phyloP scores from a whole-genome alignment of 495 filamentous ascomycete species.

The Annulohypoxylon bovei region DNA sequence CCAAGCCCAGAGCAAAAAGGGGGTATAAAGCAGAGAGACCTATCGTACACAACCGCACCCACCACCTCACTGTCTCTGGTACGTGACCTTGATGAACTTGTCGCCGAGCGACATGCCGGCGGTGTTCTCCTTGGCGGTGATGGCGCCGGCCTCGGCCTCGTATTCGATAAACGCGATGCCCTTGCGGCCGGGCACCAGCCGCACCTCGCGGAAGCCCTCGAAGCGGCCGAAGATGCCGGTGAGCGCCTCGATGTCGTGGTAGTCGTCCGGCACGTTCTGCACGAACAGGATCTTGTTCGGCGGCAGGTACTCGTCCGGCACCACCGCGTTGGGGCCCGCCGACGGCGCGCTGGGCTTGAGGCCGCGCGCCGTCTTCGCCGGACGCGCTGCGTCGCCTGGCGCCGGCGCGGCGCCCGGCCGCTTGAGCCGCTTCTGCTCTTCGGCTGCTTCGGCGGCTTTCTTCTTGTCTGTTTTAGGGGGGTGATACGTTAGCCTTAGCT shows the following conservation, averaged over 20 bases:
- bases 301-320: conserved; percentile 96
- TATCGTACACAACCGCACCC: conserved; percentile 27
- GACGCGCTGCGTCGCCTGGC: conserved; percentile 65
- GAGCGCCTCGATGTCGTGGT: conserved; percentile 81
- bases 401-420: conserved; percentile 66
- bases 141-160: conserved; percentile 86
- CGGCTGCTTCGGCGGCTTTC: conserved; percentile 84
- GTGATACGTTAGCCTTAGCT: conserved; percentile 4
- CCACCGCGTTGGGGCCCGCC: conserved; percentile 66
- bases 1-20: conserved; percentile 1
- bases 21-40: conserved; percentile 19
- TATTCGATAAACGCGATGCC: conserved; percentile 98
- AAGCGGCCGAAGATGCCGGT: conserved; percentile 85
- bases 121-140: conserved; percentile 93
- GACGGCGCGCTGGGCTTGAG: conserved; percentile 74
- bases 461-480: conserved; percentile 74
- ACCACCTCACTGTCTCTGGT: conserved; percentile 78
- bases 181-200: conserved; percentile 84
- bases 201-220: conserved; percentile 93
- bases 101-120: conserved; percentile 85
- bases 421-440: conserved; percentile 85
- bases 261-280: conserved; percentile 89
- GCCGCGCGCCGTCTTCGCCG: conserved; percentile 77
- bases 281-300: conserved; percentile 98
- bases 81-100: conserved; percentile 80